phyloP scores from a whole-genome alignment of 169 alveolate genomes.

The Theileria parva region DNA sequence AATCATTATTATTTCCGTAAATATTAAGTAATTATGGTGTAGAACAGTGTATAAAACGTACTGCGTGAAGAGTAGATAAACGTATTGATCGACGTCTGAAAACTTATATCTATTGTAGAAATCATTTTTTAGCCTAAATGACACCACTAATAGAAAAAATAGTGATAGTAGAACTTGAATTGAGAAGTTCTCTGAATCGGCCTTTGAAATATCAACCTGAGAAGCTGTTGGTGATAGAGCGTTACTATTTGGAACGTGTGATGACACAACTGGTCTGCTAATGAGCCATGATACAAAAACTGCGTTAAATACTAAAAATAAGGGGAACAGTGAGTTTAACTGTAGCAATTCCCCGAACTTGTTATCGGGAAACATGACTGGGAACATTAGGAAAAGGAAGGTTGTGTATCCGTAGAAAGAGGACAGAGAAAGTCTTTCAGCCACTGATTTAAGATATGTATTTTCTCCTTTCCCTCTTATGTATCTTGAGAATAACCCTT shows the following conservation, averaged over 20 bases:
- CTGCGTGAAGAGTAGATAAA: conserved; percentile 6
- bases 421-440: conserved; percentile 38
- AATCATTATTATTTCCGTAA: background rate
- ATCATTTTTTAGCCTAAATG: conserved; percentile 19
- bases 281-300: conserved; percentile 44
- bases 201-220: background rate
- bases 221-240: background rate
- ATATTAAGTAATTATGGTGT: background rate
- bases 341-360: conserved; percentile 16
- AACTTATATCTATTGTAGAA: conserved; percentile 2
- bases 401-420: conserved; percentile 46
- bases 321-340: conserved; percentile 28
- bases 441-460: conserved; percentile 29
- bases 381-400: conserved; percentile 44
- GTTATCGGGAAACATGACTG: conserved; percentile 11
- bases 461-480: conserved; percentile 35
- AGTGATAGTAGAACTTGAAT: conserved; percentile 18
- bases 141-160: conserved; percentile 11
- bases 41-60: background rate
- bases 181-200: conserved; percentile 3
- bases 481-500: conserved; percentile 57
- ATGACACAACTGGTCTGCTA: background rate
- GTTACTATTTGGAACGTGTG: background rate
- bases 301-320: conserved; percentile 39
- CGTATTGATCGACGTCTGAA: background rate